Evolutionary conservation across 1,139 yeast species (phyloP).

Genomic region (Zygoascus hellenicus): DNA sequence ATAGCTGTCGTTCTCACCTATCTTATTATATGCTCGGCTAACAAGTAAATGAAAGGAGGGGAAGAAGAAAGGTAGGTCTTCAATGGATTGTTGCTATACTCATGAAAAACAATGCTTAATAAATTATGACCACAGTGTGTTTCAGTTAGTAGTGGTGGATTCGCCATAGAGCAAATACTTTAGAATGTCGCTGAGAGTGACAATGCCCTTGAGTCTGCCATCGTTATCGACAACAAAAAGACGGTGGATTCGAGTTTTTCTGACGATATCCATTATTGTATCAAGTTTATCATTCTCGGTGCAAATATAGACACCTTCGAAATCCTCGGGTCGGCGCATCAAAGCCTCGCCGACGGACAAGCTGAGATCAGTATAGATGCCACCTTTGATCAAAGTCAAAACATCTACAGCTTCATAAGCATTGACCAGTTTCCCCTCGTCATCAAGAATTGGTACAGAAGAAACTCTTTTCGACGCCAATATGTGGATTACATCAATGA

Average conservation of each 20-base stretch:
- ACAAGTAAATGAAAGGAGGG: neutral
- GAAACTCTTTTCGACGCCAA: constrained; percentile 76
- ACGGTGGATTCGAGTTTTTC: constrained; percentile 87
- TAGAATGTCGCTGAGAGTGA: constrained; percentile 87
- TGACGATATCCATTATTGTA: constrained; percentile 87
- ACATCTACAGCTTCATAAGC: constrained; percentile 97
- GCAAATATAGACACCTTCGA: constrained; percentile 97
- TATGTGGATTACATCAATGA: constrained; percentile 84
- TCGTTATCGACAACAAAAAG: constrained; percentile 84
- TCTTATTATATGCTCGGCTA: no score
- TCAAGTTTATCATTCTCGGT: constrained; percentile 81
- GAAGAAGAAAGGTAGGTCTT: neutral
- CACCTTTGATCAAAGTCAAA: constrained; percentile 86
- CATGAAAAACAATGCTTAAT: neutral
- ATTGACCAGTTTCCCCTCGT: constrained; percentile 64
- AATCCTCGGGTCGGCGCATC: constrained; percentile 90
- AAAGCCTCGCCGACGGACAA: constrained; percentile 95
- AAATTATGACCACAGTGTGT: no score
- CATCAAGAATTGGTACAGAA: constrained; percentile 90
- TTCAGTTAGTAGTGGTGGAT: neutral
- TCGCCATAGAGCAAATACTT: constrained; percentile 74
- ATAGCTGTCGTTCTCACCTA: no score
- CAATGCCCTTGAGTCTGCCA: constrained; percentile 73
- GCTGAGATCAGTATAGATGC: constrained; percentile 84
- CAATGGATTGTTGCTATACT: neutral